Evolutionary conservation across 371 early-diverging fungal genomes (phyloP).

Genomic region (Entomophthora muscae): DNA sequence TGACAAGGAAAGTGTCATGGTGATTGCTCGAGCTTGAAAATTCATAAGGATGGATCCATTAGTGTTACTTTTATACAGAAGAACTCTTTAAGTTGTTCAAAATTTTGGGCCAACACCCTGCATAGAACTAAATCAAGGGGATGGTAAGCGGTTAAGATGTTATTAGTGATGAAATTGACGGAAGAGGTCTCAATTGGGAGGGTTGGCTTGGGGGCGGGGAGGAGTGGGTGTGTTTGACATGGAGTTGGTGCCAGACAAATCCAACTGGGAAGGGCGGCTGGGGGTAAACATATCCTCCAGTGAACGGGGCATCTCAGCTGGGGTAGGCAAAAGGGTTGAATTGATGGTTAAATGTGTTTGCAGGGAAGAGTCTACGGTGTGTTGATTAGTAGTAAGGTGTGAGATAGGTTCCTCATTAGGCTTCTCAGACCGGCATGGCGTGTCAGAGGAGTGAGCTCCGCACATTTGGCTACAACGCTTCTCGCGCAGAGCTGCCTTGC

Average conservation of each 20-base stretch:
- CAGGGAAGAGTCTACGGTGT: background rate
- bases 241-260: background rate
- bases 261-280: background rate
- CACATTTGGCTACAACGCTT: background rate
- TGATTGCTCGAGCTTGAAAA: no score
- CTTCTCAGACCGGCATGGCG: background rate
- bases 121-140: no score
- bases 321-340: background rate
- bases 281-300: constrained; percentile 1
- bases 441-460: background rate
- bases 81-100: no score
- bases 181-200: background rate
- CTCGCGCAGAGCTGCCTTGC: background rate
- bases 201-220: background rate
- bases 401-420: background rate
- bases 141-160: no score
- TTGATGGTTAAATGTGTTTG: background rate
- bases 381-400: background rate
- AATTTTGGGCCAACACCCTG: no score
- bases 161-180: no score
- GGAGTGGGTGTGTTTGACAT: background rate
- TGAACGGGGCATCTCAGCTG: constrained; percentile 4
- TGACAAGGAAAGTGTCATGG: no score
- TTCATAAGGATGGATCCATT: no score
- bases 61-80: no score